A percentile compares a stretch with the other conserved stretches of the same genome.
Conservation (phyloP, 148 eudicot genomes). For the Diospyros lotus region DNA sequence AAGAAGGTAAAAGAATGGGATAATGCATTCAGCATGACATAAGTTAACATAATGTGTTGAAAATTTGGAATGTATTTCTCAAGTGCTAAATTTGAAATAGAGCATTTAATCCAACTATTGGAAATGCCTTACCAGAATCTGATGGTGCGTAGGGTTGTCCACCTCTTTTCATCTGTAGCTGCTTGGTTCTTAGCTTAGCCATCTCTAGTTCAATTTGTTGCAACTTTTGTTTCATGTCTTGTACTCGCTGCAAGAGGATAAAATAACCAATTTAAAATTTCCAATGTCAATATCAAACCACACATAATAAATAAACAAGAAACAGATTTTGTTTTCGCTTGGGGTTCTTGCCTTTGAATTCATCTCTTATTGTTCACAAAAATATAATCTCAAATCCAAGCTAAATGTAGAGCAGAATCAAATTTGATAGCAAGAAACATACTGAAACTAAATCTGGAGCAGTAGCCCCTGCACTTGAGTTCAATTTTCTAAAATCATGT, state of each 20-base stretch:
- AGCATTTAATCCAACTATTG: background rate
- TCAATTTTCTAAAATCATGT: slow-evolving; percentile 10
- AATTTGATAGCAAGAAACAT: slow-evolving; percentile 10
- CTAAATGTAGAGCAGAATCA: background rate
- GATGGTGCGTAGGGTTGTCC: slow-evolving; percentile 16
- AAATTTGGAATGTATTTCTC: background rate
- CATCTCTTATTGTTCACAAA: background rate
- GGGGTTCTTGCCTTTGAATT: background rate
- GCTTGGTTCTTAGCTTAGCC: slow-evolving; percentile 31
- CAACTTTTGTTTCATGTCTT: slow-evolving; percentile 28
- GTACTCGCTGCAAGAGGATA: slow-evolving; percentile 32
- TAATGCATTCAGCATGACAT: background rate
- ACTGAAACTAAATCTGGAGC: slow-evolving; percentile 26
- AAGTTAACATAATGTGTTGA: too few relatives aligned
- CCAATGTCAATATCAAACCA: background rate
- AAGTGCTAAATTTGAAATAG: background rate
- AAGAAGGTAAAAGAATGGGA: background rate
- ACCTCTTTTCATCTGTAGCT: slow-evolving; percentile 23
- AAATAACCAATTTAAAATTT: background rate
- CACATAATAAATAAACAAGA: background rate
- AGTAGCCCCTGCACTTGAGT: slow-evolving; percentile 18
- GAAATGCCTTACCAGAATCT: slow-evolving; percentile 24
- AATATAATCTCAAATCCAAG: background rate
- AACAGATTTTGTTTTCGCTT: background rate
- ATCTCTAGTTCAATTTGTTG: slow-evolving; percentile 38